Conservation (phyloP, 2,329 filamentous ascomycete genomes). For the Ambrosiella cleistominuta region DNA sequence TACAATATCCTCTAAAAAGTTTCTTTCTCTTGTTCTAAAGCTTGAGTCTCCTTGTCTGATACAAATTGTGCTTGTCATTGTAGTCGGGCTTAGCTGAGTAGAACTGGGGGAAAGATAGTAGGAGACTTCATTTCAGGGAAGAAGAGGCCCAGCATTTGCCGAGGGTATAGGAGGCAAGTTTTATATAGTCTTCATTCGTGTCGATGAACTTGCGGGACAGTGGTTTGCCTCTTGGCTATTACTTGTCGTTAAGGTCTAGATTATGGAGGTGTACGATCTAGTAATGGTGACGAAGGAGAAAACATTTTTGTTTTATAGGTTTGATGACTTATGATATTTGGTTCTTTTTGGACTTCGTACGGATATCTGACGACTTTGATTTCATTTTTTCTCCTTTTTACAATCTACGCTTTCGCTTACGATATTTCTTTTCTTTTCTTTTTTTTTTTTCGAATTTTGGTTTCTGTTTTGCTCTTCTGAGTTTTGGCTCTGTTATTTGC, state of each 20-base stretch:
- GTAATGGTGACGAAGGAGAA: neutral
- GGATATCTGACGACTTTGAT: neutral
- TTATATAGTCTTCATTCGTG: neutral
- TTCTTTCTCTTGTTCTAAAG: neutral
- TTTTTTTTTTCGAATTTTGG: slow-evolving; percentile 14
- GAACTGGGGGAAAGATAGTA: neutral
- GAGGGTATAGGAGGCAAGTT: neutral
- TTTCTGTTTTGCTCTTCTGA: neutral
- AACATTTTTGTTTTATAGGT: neutral
- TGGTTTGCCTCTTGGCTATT: neutral
- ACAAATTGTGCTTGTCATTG: neutral
- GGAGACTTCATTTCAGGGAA: neutral
- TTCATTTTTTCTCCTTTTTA: neutral
- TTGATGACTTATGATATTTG: neutral
- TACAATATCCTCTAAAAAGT: slow-evolving; percentile 3
- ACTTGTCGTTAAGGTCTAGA: neutral
- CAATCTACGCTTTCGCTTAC: neutral
- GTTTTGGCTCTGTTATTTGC: neutral
- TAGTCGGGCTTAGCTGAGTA: neutral
- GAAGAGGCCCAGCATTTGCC: neutral
- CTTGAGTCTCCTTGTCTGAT: neutral
- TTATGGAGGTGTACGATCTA: neutral
- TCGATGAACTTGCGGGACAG: neutral
- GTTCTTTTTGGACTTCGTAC: neutral
- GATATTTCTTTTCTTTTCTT: slow-evolving; percentile 11